Conservation (phyloP, 2,329 filamentous ascomycete species). For the Neospermospora avenae region DNA sequence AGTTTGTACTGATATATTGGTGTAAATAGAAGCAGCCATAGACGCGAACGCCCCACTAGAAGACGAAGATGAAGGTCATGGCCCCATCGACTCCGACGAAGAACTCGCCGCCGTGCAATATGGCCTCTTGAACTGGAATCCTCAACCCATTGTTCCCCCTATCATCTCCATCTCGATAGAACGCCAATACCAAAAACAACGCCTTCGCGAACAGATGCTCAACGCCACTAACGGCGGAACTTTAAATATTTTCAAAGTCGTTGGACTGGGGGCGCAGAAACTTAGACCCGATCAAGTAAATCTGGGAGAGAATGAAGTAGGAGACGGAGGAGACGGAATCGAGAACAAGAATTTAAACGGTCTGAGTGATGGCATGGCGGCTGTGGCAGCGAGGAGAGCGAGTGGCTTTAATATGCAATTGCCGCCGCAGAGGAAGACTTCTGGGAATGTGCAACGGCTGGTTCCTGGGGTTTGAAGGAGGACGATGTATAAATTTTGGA, state of each 20-base stretch:
- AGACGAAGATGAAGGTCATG: slow-evolving; percentile 75
- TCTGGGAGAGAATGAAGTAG: neutral
- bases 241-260: slow-evolving; percentile 60
- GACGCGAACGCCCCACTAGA: slow-evolving; percentile 90
- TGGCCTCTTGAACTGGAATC: slow-evolving; percentile 71
- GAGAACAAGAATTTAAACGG: neutral
- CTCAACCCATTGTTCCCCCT: slow-evolving; percentile 72
- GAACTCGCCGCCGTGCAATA: slow-evolving; percentile 88
- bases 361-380: slow-evolving; percentile 14
- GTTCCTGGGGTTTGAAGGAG: neutral
- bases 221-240: slow-evolving; percentile 64
- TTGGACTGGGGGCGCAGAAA: slow-evolving; percentile 53
- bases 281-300: slow-evolving; percentile 36
- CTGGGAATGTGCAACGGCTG: slow-evolving; percentile 1
- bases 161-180: slow-evolving; percentile 58
- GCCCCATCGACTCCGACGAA: slow-evolving; percentile 89
- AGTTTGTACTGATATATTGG: too few species aligned
- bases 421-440: slow-evolving; percentile 16
- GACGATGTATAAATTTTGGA: neutral
- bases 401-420: slow-evolving; percentile 25
- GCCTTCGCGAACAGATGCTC: slow-evolving; percentile 63
- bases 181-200: slow-evolving; percentile 59
- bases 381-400: slow-evolving; percentile 18
- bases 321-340: neutral
- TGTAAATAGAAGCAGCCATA: slow-evolving; percentile 77